Conservation (phyloP, 129 eudicot genomes). For the Sambucus nigra region DNA sequence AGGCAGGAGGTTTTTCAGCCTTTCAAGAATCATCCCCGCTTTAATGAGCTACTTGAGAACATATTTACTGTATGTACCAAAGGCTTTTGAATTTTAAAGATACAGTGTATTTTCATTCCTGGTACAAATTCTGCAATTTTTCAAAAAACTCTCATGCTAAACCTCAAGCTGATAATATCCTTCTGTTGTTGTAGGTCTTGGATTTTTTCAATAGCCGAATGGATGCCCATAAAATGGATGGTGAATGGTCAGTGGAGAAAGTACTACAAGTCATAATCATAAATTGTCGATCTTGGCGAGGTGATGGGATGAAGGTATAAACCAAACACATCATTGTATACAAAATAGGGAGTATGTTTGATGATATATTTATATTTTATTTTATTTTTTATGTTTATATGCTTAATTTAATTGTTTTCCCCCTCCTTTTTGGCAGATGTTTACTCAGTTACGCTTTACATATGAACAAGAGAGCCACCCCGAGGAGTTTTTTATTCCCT, state of each 20-base stretch:
- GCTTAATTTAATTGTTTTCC: background rate
- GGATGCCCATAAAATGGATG: conserved; percentile 73
- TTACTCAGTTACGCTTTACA: conserved; percentile 72
- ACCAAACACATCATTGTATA: background rate
- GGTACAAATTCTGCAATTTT: background rate
- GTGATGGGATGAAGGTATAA: conserved; percentile 91
- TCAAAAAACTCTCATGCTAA: background rate
- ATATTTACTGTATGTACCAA: conserved; percentile 66
- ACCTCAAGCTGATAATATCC: conserved; percentile 12
- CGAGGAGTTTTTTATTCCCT: conserved; percentile 94
- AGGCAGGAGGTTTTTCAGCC: conserved; percentile 97
- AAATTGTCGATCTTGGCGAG: conserved; percentile 93
- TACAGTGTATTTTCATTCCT: background rate
- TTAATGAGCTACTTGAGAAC: conserved; percentile 90
- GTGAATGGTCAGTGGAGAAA: conserved; percentile 96
- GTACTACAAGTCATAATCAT: conserved; percentile 72
- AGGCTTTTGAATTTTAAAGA: background rate
- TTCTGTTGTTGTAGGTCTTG: conserved; percentile 42
- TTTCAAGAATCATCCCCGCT: conserved; percentile 91
- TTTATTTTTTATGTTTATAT: no score
- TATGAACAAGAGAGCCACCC: conserved; percentile 99
- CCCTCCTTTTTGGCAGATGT: conserved; percentile 41
- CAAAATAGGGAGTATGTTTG: background rate
- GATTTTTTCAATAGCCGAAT: conserved; percentile 86
- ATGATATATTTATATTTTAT: background rate